These are phyloP conservation scores for Fusarium camptoceras DNA, from an alignment of 2,329 filamentous ascomycete genomes.

Conservation along the genomic window DNA sequence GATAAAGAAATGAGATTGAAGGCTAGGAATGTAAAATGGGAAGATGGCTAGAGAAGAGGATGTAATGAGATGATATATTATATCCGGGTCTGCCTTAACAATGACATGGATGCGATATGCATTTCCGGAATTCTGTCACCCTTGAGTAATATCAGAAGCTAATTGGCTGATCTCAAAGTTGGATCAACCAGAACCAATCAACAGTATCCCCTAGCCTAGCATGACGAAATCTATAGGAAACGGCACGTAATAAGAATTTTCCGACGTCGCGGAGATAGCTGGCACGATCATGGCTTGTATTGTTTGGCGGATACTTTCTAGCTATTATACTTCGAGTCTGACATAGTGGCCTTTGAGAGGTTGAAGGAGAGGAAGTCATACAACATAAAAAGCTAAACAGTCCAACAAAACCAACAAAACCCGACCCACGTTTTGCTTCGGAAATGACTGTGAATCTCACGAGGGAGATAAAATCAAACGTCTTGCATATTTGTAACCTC, in stretches of 20 bases:
- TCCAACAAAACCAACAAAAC: slow-evolving; percentile 13
- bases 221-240: not conserved
- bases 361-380: slow-evolving; percentile 7
- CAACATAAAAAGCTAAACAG: not conserved
- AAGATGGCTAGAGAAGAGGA: not conserved
- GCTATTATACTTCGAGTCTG: slow-evolving; percentile 6
- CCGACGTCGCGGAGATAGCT: not conserved
- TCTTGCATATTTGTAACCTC: not conserved
- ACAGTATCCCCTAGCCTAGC: accelerated
- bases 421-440: slow-evolving; percentile 7
- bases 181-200: not conserved
- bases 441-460: slow-evolving; percentile 28
- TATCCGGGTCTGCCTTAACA: not conserved
- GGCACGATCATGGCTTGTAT: slow-evolving; percentile 6
- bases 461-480: slow-evolving; percentile 15
- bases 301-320: slow-evolving; percentile 22
- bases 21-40: not conserved
- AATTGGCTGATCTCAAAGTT: not conserved
- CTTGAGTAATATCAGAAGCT: not conserved
- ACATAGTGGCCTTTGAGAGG: not conserved
- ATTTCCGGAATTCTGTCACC: not conserved
- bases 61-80: not conserved
- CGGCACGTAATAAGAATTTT: slow-evolving; percentile 4
- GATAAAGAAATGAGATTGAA: not conserved
- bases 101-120: not conserved